Evolutionary conservation across 2,329 filamentous ascomycete genomes (phyloP), one percentile per base, ranked within the genome.

Genomic region (Cladosporium oxysporum): DNA sequence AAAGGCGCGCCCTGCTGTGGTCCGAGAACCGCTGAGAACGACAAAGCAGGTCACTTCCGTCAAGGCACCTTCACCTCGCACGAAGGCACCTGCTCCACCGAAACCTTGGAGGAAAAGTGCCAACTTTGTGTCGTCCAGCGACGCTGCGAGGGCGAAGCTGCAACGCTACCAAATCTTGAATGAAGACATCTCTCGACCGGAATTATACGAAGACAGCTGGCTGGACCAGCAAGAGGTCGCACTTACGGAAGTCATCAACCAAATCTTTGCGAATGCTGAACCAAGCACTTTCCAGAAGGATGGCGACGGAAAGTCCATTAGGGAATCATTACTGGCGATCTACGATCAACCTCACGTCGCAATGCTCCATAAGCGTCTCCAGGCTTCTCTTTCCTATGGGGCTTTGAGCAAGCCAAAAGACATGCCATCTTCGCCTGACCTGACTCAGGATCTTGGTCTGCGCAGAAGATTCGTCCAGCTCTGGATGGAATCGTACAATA

Each of bases 171-270:
- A 85, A 1, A 74, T 87, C 4, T 76, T 88, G 4, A 71, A 75
- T 0, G 85, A 88, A 66, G 81, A 87, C 69, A 78, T 89, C 29
- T 76, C 79, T 2, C 82, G 83, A 58, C 81, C 86, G n/a, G 80
- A 83, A 62, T 79, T 89, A 69, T 88, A 88, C 72, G 86, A 89
- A 71, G 86, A 88, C 55, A 80, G 83, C 65, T 89, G 87, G 87
- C 82, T 89, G 44, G 80, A 79, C 14, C 83, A 88, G 67, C 87
- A 89, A 71, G 87, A 89, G 71, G 78, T 84, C 26, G 83, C 85
- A 44, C 83, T 89, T 53, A 85, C 85, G 0, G 86, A 88, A 71
- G 77, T 89, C 7, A 74, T 86, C 57, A 90, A 89, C 73, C 78
- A 79, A 16, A 76, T 88, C 58, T 86, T 88, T 69, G 75, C 81